Evolutionary conservation across 139 green algal genomes (phyloP).

Genomic region (Chlorella sp.): DNA sequence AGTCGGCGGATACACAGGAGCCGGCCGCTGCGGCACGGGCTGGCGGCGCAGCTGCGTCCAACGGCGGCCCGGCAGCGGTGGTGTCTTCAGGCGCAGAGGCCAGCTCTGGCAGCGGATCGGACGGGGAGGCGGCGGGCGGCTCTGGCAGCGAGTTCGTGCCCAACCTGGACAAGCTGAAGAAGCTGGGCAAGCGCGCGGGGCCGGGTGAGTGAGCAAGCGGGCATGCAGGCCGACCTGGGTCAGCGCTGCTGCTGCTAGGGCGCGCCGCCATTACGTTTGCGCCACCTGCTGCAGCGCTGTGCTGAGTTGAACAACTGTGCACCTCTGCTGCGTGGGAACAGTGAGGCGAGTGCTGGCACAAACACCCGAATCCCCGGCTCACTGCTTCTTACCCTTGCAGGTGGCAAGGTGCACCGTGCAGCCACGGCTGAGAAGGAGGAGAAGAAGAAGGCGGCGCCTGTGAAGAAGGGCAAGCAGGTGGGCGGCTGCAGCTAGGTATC

Average conservation of each 20-base stretch:
- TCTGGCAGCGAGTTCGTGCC: constrained; percentile 20
- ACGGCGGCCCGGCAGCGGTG: background rate
- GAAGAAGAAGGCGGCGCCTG: constrained; percentile 30
- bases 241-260: background rate
- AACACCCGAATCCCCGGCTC: too few relatives aligned
- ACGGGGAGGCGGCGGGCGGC: background rate
- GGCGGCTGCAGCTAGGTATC: too few relatives aligned
- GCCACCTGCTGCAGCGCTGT: too few relatives aligned
- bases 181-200: constrained; percentile 34
- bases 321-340: too few relatives aligned
- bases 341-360: too few relatives aligned
- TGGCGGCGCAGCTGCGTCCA: background rate
- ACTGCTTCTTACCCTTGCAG: background rate
- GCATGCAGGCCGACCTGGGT: too few relatives aligned
- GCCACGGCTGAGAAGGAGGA: constrained; percentile 4
- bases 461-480: constrained; percentile 45
- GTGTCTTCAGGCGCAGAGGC: background rate
- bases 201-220: constrained; percentile 4
- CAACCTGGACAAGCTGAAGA: constrained; percentile 28
- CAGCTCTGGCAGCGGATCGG: constrained; percentile 12
- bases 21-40: background rate
- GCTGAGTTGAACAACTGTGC: too few relatives aligned
- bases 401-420: constrained; percentile 11
- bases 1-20: background rate
- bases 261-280: too few relatives aligned